Conservation (phyloP, 164 flowering plant species). For the Cinnamomum micranthum region DNA sequence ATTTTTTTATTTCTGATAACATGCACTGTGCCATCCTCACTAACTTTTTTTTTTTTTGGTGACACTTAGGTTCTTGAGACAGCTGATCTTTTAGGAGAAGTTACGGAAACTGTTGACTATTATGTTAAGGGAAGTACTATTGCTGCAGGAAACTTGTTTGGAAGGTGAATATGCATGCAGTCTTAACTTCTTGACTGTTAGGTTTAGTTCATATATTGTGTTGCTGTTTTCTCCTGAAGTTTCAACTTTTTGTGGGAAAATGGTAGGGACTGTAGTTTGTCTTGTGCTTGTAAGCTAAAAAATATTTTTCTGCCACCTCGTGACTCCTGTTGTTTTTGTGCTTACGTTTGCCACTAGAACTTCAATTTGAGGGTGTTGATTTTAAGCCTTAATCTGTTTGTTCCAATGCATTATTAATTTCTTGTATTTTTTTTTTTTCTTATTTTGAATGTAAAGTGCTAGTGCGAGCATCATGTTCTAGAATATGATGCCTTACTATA, state of each 20-base stretch:
- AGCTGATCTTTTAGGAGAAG: constrained; percentile 87
- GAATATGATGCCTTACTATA: too few relatives aligned
- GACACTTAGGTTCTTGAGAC: constrained; percentile 81
- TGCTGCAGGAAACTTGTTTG: constrained; percentile 95
- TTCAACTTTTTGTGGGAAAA: neutral
- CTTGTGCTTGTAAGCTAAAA: neutral
- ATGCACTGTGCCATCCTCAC: neutral
- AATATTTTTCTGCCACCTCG: neutral
- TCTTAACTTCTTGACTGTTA: neutral
- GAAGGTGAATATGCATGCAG: constrained; percentile 51
- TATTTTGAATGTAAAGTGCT: neutral
- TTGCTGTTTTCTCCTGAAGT: neutral
- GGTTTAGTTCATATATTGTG: neutral
- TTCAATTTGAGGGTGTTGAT: neutral
- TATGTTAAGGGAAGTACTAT: constrained; percentile 89
- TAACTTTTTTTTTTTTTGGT: neutral
- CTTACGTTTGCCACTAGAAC: neutral
- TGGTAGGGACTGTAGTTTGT: too few relatives aligned
- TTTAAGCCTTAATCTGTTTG: too few relatives aligned
- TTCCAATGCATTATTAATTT: neutral
- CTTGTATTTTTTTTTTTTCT: neutral
- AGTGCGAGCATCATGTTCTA: neutral
- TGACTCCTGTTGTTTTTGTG: neutral
- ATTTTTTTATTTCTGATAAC: neutral
- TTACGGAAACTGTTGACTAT: constrained; percentile 92